Evolutionary conservation across 2,329 filamentous ascomycete genomes (phyloP).

Genomic region (Thelonectria rubi): DNA sequence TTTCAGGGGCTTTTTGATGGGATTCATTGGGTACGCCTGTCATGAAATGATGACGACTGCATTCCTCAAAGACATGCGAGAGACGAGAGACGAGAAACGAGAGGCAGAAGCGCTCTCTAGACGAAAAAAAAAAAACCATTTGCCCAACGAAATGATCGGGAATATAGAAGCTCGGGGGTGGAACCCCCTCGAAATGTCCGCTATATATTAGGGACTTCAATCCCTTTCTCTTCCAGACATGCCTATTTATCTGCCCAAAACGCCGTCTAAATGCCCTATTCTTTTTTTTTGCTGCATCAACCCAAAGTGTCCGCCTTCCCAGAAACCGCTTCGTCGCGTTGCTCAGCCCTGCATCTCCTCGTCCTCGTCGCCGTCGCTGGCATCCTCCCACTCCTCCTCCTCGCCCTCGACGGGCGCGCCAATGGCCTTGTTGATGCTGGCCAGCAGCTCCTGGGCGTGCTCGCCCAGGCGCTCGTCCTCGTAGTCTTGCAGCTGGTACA

Average conservation of each 20-base stretch:
- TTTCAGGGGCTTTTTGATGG: conserved; percentile 33
- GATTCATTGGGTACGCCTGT: conserved; percentile 26
- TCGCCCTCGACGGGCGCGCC: conserved; percentile 66
- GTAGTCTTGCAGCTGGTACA: conserved; percentile 84
- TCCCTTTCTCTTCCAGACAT: conserved; percentile 33
- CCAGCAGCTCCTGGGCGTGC: conserved; percentile 77
- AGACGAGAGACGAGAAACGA: conserved; percentile 12
- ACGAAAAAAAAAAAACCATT: not conserved
- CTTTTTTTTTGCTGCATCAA: conserved; percentile 24
- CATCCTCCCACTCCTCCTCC: conserved; percentile 65
- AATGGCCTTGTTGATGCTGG: conserved; percentile 69
- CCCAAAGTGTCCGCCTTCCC: conserved; percentile 28
- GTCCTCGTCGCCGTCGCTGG: conserved; percentile 63
- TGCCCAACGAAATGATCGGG: conserved; percentile 21
- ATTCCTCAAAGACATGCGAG: conserved; percentile 10
- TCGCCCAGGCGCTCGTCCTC: conserved; percentile 82
- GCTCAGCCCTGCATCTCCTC: conserved; percentile 62
- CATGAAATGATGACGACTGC: conserved; percentile 16
- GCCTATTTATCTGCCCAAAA: conserved; percentile 35
- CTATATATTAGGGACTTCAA: conserved; percentile 30
- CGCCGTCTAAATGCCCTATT: conserved; percentile 39
- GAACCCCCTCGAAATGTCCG: conserved; percentile 29
- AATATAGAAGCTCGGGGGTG: conserved; percentile 35
- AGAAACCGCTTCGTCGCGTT: conserved; percentile 32
- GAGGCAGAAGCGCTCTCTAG: conserved; percentile 2